Evolutionary conservation across 2,329 filamentous ascomycete genomes (phyloP).

Genomic region (Colletotrichum navitas): DNA sequence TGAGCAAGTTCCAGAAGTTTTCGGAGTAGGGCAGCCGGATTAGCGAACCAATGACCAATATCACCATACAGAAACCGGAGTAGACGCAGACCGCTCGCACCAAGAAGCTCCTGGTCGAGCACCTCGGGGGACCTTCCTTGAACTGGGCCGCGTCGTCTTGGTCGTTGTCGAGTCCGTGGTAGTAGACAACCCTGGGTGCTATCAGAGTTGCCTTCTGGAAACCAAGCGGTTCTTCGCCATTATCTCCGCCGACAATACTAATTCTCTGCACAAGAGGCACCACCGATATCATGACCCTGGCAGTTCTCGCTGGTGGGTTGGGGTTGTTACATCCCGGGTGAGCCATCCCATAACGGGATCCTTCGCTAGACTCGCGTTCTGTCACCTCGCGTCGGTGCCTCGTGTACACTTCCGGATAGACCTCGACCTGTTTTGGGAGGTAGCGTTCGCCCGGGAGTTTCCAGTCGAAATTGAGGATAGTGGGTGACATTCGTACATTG

Average conservation of each 20-base stretch:
- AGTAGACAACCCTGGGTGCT: constrained; percentile 49
- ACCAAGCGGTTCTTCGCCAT: constrained; percentile 17
- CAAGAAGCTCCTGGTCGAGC: neutral
- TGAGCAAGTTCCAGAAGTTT: too few relatives aligned
- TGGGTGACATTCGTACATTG: constrained; percentile 45
- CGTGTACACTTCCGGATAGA: constrained; percentile 42
- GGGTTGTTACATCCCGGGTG: neutral
- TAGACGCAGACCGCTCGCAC: too few relatives aligned
- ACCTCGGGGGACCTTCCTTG: neutral
- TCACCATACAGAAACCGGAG: neutral
- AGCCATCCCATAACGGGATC: neutral
- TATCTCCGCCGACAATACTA: constrained; percentile 29
- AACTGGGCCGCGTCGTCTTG: constrained; percentile 44
- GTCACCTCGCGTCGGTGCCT: constrained; percentile 29
- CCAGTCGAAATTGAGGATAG: constrained; percentile 47
- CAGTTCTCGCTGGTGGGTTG: constrained; percentile 8
- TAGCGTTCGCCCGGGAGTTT: constrained; percentile 47
- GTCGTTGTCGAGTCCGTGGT: constrained; percentile 46
- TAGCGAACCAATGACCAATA: neutral
- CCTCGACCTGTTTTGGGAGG: constrained; percentile 44
- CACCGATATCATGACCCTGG: constrained; percentile 51
- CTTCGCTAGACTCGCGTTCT: constrained; percentile 1
- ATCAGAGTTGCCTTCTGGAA: constrained; percentile 44
- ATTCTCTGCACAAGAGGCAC: constrained; percentile 46
- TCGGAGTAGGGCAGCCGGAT: neutral